phyloP scores from a whole-genome alignment of 352 stramenopile genomes.

The Pythium guiyangense region DNA sequence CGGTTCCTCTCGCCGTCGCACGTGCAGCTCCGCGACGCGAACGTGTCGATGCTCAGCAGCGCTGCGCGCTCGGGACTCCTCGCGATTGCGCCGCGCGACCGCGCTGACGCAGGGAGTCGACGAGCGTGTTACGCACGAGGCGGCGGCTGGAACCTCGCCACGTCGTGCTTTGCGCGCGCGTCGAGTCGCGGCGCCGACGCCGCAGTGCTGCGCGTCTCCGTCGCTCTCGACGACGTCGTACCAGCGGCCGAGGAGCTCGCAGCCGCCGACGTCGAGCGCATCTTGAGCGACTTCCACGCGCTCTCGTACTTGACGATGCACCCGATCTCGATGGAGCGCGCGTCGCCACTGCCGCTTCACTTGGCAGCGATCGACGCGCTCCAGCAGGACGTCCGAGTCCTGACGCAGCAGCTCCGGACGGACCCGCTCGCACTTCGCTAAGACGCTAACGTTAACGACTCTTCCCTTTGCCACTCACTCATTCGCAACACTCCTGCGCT shows the following conservation, averaged over 20 bases:
- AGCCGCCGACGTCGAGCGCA: constrained; percentile 14
- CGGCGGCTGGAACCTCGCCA: constrained; percentile 21
- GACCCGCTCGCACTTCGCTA: constrained; percentile 14
- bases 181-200: constrained; percentile 15
- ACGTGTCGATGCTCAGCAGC: constrained; percentile 24
- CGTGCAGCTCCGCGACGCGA: constrained; percentile 43
- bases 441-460: background rate
- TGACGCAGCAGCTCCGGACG: constrained; percentile 16
- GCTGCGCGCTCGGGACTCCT: constrained; percentile 29
- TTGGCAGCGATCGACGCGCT: constrained; percentile 37
- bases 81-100: constrained; percentile 34
- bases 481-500: too few relatives aligned
- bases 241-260: background rate
- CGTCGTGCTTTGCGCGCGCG: constrained; percentile 2
- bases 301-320: constrained; percentile 78
- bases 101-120: constrained; percentile 23
- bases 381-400: constrained; percentile 12
- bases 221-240: constrained; percentile 22
- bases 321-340: constrained; percentile 51
- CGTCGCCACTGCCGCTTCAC: constrained; percentile 61
- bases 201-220: constrained; percentile 28
- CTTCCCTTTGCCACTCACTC: too few relatives aligned
- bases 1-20: constrained; percentile 24
- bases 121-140: constrained; percentile 23
- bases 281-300: constrained; percentile 56